Conservation (phyloP, 495 filamentous ascomycete genomes). For the Penicillium longicatenatum region DNA sequence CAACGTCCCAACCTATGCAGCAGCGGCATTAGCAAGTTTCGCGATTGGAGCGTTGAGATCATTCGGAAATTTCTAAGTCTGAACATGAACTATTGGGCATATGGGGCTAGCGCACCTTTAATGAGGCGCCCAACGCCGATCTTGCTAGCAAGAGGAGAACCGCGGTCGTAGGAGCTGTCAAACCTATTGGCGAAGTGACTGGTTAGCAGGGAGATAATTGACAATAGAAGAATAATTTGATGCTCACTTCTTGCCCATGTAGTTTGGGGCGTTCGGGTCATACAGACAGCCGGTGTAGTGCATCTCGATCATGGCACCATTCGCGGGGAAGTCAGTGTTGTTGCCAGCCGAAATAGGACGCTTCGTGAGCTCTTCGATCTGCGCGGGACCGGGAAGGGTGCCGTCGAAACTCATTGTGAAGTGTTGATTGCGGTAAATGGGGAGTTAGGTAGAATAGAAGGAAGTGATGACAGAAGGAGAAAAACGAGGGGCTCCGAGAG, state of each 20-base stretch:
- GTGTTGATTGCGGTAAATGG: not conserved
- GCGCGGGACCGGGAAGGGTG: no score
- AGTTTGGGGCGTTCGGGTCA: slow-evolving; percentile 52
- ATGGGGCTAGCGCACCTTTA: slow-evolving; percentile 54
- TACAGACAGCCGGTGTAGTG: slow-evolving; percentile 84
- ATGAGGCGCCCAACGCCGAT: slow-evolving; percentile 83
- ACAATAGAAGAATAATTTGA: not conserved
- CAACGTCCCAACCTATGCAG: slow-evolving; percentile 81
- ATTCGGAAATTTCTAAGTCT: not conserved
- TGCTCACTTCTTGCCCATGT: slow-evolving; percentile 55
- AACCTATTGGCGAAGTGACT: slow-evolving; percentile 54
- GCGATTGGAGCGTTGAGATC: not conserved
- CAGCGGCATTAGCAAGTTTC: not conserved
- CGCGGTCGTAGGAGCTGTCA: slow-evolving; percentile 65
- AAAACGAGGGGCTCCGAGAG: slow-evolving; percentile 14
- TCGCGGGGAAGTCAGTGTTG: slow-evolving; percentile 54
- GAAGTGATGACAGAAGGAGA: slow-evolving; percentile 2
- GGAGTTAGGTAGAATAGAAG: slow-evolving; percentile 4
- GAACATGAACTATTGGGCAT: not conserved
- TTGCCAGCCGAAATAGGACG: slow-evolving; percentile 50
- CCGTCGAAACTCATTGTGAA: slow-evolving; percentile 49
- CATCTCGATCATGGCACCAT: slow-evolving; percentile 71
- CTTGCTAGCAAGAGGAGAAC: slow-evolving; percentile 57
- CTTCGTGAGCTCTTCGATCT: slow-evolving; percentile 40
- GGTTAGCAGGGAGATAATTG: slow-evolving; percentile 11